These are phyloP conservation scores for Daldinia eschscholtzii DNA, from an alignment of 2,329 filamentous ascomycete genomes.

Conservation along the genomic window DNA sequence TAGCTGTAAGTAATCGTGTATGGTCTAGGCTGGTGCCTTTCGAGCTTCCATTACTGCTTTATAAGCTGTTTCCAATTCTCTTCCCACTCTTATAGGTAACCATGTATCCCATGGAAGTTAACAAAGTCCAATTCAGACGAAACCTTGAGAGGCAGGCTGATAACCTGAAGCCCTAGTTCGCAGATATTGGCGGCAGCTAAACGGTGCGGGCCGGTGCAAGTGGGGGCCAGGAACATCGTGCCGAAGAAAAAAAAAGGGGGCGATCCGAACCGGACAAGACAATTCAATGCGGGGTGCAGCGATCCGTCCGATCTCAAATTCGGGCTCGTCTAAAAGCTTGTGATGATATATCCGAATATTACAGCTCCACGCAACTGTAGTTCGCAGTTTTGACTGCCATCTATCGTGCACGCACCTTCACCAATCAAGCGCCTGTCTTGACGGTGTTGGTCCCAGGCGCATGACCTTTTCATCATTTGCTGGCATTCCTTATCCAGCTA, in stretches of 20 bases:
- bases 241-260: not conserved
- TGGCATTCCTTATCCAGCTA: slow-evolving; percentile 1
- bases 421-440: not conserved
- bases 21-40: not conserved
- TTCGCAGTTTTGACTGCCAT: not conserved
- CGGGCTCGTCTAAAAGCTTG: not conserved
- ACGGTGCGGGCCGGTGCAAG: not conserved
- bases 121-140: not conserved
- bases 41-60: not conserved
- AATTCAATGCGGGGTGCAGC: slow-evolving; percentile 8
- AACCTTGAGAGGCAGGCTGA: not conserved
- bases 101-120: not conserved
- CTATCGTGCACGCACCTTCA: not conserved
- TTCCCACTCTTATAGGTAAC: not conserved
- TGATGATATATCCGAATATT: not conserved
- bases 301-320: not conserved
- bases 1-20: not conserved
- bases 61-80: not conserved
- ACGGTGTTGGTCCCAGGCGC: not conserved
- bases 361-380: not conserved
- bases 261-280: not conserved
- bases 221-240: not conserved
- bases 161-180: not conserved
- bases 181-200: not conserved
- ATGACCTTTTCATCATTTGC: not conserved